phyloP scores from a whole-genome alignment of 345 rosid genomes.

The Populus pruinosa region DNA sequence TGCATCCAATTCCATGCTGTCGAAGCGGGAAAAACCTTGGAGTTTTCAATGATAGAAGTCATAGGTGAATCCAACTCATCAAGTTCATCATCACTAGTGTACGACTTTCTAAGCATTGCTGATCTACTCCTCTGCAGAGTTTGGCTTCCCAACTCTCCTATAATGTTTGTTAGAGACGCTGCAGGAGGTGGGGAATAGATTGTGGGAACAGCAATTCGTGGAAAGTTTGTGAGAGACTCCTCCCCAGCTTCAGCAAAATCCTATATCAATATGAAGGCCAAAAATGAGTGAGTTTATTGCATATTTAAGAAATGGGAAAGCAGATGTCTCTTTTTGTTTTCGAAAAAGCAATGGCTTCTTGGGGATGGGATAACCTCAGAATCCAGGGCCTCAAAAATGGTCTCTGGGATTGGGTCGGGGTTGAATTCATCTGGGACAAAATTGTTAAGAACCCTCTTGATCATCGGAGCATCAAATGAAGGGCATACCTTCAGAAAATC shows the following conservation, averaged over 20 bases:
- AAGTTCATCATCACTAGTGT: slow-evolving; percentile 85
- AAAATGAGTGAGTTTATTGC: background rate
- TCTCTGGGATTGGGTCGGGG: slow-evolving; percentile 66
- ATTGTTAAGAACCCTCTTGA: slow-evolving; percentile 59
- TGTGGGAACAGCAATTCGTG: slow-evolving; percentile 52
- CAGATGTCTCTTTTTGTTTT: background rate
- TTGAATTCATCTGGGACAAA: slow-evolving; percentile 89
- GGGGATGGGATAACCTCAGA: slow-evolving; percentile 53
- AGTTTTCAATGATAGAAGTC: slow-evolving; percentile 47
- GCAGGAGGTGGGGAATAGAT: slow-evolving; percentile 61
- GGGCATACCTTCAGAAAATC: slow-evolving; percentile 67
- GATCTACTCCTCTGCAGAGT: slow-evolving; percentile 48
- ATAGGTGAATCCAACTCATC: slow-evolving; percentile 76
- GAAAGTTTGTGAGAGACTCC: slow-evolving; percentile 46
- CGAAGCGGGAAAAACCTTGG: slow-evolving; percentile 18
- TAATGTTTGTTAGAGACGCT: slow-evolving; percentile 44
- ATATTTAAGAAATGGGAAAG: background rate
- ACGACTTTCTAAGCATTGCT: slow-evolving; percentile 57
- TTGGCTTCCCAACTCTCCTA: slow-evolving; percentile 53
- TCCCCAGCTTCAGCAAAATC: slow-evolving; percentile 41
- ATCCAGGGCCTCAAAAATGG: slow-evolving; percentile 57
- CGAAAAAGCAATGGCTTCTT: background rate
- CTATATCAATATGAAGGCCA: slow-evolving; percentile 29
- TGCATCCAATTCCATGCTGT: slow-evolving; percentile 8
- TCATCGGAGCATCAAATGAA: slow-evolving; percentile 50